A percentile compares a stretch with the other conserved stretches of the same genome.
phyloP scores from a whole-genome alignment of 2,329 filamentous ascomycete genomes.

The Pseudocercospora macadamiae region DNA sequence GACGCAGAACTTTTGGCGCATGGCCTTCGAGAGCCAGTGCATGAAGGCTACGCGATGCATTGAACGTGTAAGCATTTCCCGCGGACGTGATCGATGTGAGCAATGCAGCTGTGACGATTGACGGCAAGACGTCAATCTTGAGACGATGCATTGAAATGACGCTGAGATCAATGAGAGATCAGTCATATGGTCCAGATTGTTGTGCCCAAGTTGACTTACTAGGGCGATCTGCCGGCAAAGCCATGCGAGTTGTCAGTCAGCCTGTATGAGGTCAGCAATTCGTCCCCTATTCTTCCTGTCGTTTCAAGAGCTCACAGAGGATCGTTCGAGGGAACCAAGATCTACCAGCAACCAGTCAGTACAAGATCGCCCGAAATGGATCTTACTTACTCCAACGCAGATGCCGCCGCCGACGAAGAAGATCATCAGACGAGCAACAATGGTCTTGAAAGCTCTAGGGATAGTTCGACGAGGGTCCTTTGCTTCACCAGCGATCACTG shows the following conservation, averaged over 20 bases:
- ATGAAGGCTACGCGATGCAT: neutral
- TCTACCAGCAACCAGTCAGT: neutral
- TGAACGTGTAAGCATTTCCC: neutral
- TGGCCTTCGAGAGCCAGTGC: neutral
- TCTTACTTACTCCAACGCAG: neutral
- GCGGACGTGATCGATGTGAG: neutral
- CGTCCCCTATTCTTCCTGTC: too few species aligned
- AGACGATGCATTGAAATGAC: neutral
- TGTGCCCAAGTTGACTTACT: too few species aligned
- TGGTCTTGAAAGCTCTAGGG: neutral
- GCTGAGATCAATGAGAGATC: neutral
- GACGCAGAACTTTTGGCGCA: neutral
- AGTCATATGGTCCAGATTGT: too few species aligned
- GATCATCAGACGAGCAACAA: neutral
- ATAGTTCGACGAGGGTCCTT: neutral
- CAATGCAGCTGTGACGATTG: neutral
- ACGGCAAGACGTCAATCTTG: neutral
- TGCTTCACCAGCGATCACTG: slow-evolving; percentile 1
- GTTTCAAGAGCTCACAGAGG: neutral
- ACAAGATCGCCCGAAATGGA: neutral
- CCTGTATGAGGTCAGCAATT: neutral
- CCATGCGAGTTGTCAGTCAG: neutral
- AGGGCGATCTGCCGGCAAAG: neutral
- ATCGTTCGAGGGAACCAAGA: neutral
- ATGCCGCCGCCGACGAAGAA: neutral